Evolutionary conservation across 2,329 filamentous ascomycete genomes (phyloP).

Genomic region (Harringtonia lauricola): DNA sequence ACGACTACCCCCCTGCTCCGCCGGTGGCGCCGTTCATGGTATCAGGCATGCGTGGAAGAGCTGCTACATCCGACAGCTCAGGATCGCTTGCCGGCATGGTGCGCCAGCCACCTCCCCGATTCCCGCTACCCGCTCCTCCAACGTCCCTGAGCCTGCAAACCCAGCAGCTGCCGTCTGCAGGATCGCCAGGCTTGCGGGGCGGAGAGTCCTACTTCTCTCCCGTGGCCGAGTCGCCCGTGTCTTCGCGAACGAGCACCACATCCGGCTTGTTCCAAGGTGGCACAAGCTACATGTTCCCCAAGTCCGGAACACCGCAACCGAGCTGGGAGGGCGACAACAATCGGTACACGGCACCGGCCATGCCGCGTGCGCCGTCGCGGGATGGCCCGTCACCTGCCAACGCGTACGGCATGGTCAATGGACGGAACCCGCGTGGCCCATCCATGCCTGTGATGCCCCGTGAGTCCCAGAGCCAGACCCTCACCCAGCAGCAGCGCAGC

Average conservation of each 20-base stretch:
- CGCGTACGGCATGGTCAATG: constrained; percentile 46
- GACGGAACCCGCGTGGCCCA: constrained; percentile 59
- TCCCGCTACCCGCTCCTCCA: constrained; percentile 52
- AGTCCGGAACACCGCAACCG: constrained; percentile 57
- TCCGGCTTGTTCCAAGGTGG: constrained; percentile 56
- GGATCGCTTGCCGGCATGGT: constrained; percentile 45
- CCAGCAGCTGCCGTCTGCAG: constrained; percentile 24
- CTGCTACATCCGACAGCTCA: constrained; percentile 61
- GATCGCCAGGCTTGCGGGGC: constrained; percentile 50
- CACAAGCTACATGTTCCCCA: constrained; percentile 57
- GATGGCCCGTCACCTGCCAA: constrained; percentile 58
- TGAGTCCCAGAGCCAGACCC: constrained; percentile 39
- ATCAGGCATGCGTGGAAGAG: constrained; percentile 50
- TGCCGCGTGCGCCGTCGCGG: constrained; percentile 69
- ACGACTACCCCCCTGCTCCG: not conserved
- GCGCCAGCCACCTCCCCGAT: constrained; percentile 57
- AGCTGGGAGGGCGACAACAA: constrained; percentile 55
- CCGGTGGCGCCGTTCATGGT: too few species aligned
- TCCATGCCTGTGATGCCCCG: constrained; percentile 61
- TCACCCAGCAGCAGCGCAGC: constrained; percentile 58
- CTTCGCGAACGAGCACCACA: constrained; percentile 62
- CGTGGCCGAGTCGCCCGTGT: constrained; percentile 65
- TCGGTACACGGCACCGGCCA: constrained; percentile 80
- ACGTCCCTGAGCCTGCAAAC: constrained; percentile 60
- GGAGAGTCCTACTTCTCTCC: constrained; percentile 95